Conservation (phyloP, 805 yeast species). For the Zygotorulaspora sp. region DNA sequence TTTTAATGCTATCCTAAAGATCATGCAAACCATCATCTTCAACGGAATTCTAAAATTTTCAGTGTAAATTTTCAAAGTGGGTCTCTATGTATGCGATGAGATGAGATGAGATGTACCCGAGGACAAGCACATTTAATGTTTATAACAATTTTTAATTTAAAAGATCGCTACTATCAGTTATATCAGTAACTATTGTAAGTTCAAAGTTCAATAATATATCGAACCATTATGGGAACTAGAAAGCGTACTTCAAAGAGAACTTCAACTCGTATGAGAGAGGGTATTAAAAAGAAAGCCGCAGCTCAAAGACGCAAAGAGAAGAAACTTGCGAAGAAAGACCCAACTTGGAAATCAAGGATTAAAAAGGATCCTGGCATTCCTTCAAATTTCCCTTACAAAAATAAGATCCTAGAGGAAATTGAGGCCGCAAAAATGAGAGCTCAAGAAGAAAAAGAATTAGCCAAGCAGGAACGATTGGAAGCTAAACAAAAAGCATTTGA, state of each 20-base stretch:
- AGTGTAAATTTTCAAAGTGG: too few species aligned
- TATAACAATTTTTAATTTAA: too few species aligned
- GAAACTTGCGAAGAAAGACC: conserved; percentile 80
- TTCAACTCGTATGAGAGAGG: conserved; percentile 91
- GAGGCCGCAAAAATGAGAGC: conserved; percentile 57
- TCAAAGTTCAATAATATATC: too few species aligned
- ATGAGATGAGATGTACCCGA: conserved; percentile 17
- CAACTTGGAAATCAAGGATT: conserved; percentile 84
- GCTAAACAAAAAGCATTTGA: conserved; percentile 37
- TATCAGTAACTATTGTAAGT: too few species aligned
- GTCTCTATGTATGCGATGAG: too few species aligned
- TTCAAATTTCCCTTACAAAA: conserved; percentile 90
- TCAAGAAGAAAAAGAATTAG: conserved; percentile 48
- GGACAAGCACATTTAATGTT: too few species aligned
- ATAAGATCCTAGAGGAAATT: conserved; percentile 65
- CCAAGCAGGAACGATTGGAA: conserved; percentile 46
- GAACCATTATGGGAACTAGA: conserved; percentile 45
- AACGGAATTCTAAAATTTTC: too few species aligned
- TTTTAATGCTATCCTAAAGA: too few species aligned
- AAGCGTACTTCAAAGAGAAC: conserved; percentile 79
- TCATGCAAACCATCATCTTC: too few species aligned
- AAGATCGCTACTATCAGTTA: too few species aligned
- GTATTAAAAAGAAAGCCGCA: conserved; percentile 91
- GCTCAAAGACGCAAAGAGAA: conserved; percentile 85
- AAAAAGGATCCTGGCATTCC: conserved; percentile 95